A percentile compares a stretch with the other conserved stretches of the same genome.
These are phyloP conservation scores for Kluyveromyces sp. DNA, from an alignment of 1,139 yeast genomes.

Conservation along the genomic window DNA sequence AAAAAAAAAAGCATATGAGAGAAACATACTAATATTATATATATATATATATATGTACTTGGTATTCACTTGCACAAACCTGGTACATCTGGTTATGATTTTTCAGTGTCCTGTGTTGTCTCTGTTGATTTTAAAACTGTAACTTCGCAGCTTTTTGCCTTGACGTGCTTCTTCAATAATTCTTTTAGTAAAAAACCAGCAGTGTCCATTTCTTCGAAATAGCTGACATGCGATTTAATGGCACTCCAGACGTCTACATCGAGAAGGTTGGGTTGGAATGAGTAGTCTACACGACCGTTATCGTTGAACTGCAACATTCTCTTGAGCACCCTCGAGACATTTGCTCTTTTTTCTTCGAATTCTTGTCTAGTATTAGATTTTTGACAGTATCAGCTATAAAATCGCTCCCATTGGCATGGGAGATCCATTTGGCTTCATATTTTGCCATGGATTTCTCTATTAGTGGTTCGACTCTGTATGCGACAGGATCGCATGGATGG, in stretches of 20 bases:
- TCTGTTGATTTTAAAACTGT: background rate
- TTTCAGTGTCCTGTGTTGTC: background rate
- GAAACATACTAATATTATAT: too few species aligned
- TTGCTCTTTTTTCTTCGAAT: constrained; percentile 20
- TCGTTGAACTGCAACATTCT: constrained; percentile 45
- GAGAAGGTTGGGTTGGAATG: constrained; percentile 69
- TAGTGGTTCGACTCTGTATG: constrained; percentile 79
- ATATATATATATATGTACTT: too few species aligned
- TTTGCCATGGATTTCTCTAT: constrained; percentile 47
- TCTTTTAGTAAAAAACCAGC: constrained; percentile 62
- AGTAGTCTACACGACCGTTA: constrained; percentile 74
- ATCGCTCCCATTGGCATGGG: constrained; percentile 23
- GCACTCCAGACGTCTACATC: constrained; percentile 77
- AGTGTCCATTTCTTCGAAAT: constrained; percentile 80
- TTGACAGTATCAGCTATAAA: constrained; percentile 20
- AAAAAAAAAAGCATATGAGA: too few species aligned
- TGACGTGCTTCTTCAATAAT: background rate
- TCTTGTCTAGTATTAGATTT: constrained; percentile 11
- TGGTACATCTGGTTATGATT: too few species aligned
- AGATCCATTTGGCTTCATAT: constrained; percentile 43
- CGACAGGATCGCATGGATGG: constrained; percentile 87
- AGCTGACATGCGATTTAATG: constrained; percentile 77
- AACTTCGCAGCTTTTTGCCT: background rate
- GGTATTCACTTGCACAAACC: too few species aligned
- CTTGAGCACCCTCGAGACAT: constrained; percentile 18